Evolutionary conservation across 257 asterid species (phyloP), one percentile per base, ranked within the genome.

Genomic region (Catharanthus roseus): DNA sequence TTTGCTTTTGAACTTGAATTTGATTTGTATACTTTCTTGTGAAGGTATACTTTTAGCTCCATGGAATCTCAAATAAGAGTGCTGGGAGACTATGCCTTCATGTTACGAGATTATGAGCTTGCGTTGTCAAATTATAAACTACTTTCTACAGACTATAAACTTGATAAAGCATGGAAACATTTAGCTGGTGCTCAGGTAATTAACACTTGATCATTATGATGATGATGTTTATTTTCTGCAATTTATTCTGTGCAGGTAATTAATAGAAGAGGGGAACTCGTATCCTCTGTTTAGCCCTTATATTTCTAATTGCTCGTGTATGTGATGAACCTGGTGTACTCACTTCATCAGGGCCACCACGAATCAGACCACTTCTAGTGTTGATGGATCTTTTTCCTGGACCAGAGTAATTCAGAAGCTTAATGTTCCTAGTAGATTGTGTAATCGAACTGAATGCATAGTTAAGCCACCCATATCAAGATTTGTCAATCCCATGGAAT

Each of bases 51-150:
- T 67, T 95, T 85, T 82, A 88, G 84, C 93, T 95, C 99, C 76
- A 82, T 72, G 73, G 99, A 95, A 81, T 91, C 91, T 73, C 99
- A 95, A 84, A 95, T 95, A 75, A 89, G 99, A 86, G 85, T 91
- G 82, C 79, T 95, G 88, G 97, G 93, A 58, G 99, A 95, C 79
- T 89, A 87, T 85, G 99, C 96, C 75, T 91, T 95, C 85, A 95
- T 95, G 99, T 76, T 95, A 84, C 88, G 86, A 74, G 99, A 91
- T 83, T 95, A 95, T 79, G 97, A 95, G 78, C 99, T 95, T 80
- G 97, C 99, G 58, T 69, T 91, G 77, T 95, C 99, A 49, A 95
- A 95, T 82, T 95, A 95, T 87, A 90, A 96, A 73, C 85, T 95
- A 47, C 90, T 95, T 75, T 91, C 97, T 61, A 95, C 93, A 61